phyloP scores from a whole-genome alignment of 2,329 filamentous ascomycete genomes.

The Pseudohalonectria lignicola region DNA sequence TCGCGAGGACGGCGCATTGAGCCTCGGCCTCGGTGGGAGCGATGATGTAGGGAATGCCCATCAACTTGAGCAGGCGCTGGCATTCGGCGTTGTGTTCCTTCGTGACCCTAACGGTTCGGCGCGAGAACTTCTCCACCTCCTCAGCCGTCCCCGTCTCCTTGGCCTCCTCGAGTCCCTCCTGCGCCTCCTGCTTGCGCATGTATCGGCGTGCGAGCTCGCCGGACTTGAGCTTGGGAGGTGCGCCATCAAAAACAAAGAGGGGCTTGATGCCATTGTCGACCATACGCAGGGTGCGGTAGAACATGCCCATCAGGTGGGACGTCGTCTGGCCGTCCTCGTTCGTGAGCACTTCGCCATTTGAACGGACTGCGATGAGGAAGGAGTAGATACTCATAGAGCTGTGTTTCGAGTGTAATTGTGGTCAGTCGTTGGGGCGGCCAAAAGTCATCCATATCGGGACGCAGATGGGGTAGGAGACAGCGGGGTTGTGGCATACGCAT shows the following conservation, averaged over 20 bases:
- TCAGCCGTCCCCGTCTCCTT: conserved; percentile 95
- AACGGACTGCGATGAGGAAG: conserved; percentile 94
- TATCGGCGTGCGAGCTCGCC: conserved; percentile 94
- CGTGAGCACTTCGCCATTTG: conserved; percentile 91
- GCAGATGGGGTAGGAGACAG: not conserved
- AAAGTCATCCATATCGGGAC: conserved; percentile 3
- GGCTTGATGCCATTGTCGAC: conserved; percentile 99
- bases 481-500: conserved; percentile 50
- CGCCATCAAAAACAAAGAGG: conserved; percentile 94
- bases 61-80: conserved; percentile 78
- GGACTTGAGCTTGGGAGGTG: conserved; percentile 93
- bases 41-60: conserved; percentile 92
- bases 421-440: too few species aligned
- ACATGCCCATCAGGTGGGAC: conserved; percentile 98
- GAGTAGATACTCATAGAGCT: conserved; percentile 99
- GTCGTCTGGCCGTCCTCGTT: conserved; percentile 93
- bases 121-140: conserved; percentile 96
- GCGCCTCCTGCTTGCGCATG: conserved; percentile 87
- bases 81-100: conserved; percentile 94
- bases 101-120: conserved; percentile 89
- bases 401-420: conserved; percentile 3
- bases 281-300: conserved; percentile 96
- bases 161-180: conserved; percentile 82
- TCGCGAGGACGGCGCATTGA: conserved; percentile 82
- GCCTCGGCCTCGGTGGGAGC: conserved; percentile 96